Evolutionary conservation across 2,329 filamentous ascomycete genomes (phyloP).

Genomic region (Coniochaeta ligniaria): DNA sequence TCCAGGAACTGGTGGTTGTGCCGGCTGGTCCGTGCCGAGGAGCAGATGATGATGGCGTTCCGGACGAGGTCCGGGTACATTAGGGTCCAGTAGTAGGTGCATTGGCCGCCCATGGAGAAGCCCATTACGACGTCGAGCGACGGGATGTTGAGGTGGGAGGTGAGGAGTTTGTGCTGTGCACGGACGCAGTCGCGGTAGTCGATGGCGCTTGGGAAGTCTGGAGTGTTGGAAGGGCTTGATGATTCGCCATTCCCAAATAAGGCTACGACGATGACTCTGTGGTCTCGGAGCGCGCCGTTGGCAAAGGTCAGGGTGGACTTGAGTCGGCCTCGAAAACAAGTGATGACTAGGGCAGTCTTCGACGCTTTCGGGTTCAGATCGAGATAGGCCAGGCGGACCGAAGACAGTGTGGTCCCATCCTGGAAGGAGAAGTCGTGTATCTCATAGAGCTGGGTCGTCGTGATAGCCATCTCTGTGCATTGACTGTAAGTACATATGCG

Average conservation of each 20-base stretch:
- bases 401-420: slow-evolving; percentile 11
- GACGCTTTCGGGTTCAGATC: slow-evolving; percentile 17
- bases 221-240: slow-evolving; percentile 35
- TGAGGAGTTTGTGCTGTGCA: slow-evolving; percentile 31
- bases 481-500: background rate
- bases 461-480: background rate
- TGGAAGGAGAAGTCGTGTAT: background rate
- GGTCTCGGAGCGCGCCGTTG: slow-evolving; percentile 27
- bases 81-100: slow-evolving; percentile 36
- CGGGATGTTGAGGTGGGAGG: slow-evolving; percentile 22
- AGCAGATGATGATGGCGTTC: slow-evolving; percentile 34
- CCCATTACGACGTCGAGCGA: slow-evolving; percentile 32
- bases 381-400: slow-evolving; percentile 20
- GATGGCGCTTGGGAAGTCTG: slow-evolving; percentile 25
- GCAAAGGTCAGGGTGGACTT: slow-evolving; percentile 40
- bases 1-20: slow-evolving; percentile 41
- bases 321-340: slow-evolving; percentile 47
- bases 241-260: slow-evolving; percentile 41
- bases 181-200: slow-evolving; percentile 35
- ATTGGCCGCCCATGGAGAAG: slow-evolving; percentile 44
- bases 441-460: background rate
- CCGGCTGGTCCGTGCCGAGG: slow-evolving; percentile 33
- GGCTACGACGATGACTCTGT: slow-evolving; percentile 38
- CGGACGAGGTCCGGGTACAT: slow-evolving; percentile 33
- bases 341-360: slow-evolving; percentile 41